A percentile compares a stretch with the other conserved stretches of the same genome.
Conservation (phyloP, 345 rosid species). For the Clarkia xantiana region DNA sequence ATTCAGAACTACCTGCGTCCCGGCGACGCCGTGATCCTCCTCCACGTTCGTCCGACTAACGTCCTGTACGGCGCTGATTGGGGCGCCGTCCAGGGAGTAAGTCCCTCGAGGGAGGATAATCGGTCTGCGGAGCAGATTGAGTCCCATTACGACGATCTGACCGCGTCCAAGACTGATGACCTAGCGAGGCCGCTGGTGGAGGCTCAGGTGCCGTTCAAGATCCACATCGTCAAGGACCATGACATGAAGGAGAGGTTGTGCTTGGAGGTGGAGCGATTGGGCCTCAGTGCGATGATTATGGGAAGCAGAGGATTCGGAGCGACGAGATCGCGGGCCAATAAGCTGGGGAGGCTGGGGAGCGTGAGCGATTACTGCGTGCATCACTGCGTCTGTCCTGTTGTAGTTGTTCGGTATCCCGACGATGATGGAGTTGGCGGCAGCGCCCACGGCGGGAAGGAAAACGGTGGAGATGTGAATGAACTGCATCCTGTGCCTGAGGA, state of each 20-base stretch:
- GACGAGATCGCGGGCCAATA: constrained; percentile 15
- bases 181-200: constrained; percentile 65
- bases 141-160: constrained; percentile 46
- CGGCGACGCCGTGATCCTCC: constrained; percentile 43
- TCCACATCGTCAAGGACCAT: constrained; percentile 72
- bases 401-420: constrained; percentile 28
- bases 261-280: constrained; percentile 75
- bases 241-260: constrained; percentile 88
- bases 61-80: constrained; percentile 64
- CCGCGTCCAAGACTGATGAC: constrained; percentile 37
- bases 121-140: constrained; percentile 31
- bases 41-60: constrained; percentile 49
- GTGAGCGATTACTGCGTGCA: constrained; percentile 84
- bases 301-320: constrained; percentile 89
- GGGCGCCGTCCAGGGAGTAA: constrained; percentile 20
- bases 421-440: constrained; percentile 18
- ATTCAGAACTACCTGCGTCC: constrained; percentile 55
- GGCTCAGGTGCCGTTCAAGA: constrained; percentile 48
- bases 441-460: constrained; percentile 3
- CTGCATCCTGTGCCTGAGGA: constrained; percentile 52
- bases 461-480: constrained; percentile 9
- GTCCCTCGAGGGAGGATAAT: constrained; percentile 4
- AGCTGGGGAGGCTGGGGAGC: constrained; percentile 52
- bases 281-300: constrained; percentile 68
- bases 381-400: constrained; percentile 82